Percentiles rank a stretch among this genome's conserved stretches.
Conservation (phyloP, 1,284 basidiomycete species). For the Peniophora sp. region DNA sequence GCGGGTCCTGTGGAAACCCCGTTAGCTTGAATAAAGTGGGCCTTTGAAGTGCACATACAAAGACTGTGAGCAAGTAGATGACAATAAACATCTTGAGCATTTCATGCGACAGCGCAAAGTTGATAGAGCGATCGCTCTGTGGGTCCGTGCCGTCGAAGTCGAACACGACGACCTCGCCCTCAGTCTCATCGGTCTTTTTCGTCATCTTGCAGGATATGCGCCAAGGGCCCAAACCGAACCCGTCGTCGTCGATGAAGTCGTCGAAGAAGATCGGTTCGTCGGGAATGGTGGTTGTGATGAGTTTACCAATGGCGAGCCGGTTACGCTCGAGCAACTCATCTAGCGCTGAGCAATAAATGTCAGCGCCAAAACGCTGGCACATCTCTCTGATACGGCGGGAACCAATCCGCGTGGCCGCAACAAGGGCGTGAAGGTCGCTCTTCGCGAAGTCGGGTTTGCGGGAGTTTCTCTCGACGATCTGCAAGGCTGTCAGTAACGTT, state of each 20-base stretch:
- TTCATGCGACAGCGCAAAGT: constrained; percentile 17
- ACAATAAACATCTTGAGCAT: constrained; percentile 24
- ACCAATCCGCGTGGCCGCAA: constrained; percentile 21
- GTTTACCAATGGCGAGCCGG: constrained; percentile 15
- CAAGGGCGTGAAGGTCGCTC: constrained; percentile 20
- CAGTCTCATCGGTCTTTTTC: constrained; percentile 9
- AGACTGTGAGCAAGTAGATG: constrained; percentile 20
- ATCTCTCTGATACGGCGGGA: constrained; percentile 19
- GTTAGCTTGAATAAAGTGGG: background rate
- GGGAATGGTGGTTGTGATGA: constrained; percentile 16
- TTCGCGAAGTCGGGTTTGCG: constrained; percentile 21
- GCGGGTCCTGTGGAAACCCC: constrained; percentile 14
- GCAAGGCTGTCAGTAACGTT: background rate
- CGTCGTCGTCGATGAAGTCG: constrained; percentile 22
- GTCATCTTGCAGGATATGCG: constrained; percentile 14
- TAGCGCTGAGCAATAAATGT: constrained; percentile 14
- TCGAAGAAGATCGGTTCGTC: constrained; percentile 16
- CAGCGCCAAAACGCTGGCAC: constrained; percentile 18
- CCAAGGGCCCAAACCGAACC: constrained; percentile 18
- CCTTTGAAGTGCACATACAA: constrained; percentile 7
- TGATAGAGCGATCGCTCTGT: constrained; percentile 18
- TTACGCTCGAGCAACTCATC: constrained; percentile 16
- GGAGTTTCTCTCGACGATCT: constrained; percentile 22
- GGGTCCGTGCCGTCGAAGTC: constrained; percentile 21
- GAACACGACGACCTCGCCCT: constrained; percentile 13